These are phyloP conservation scores for Pseudogymnoascus pannorum DNA, from an alignment of 2,329 filamentous ascomycete genomes.

Conservation along the genomic window DNA sequence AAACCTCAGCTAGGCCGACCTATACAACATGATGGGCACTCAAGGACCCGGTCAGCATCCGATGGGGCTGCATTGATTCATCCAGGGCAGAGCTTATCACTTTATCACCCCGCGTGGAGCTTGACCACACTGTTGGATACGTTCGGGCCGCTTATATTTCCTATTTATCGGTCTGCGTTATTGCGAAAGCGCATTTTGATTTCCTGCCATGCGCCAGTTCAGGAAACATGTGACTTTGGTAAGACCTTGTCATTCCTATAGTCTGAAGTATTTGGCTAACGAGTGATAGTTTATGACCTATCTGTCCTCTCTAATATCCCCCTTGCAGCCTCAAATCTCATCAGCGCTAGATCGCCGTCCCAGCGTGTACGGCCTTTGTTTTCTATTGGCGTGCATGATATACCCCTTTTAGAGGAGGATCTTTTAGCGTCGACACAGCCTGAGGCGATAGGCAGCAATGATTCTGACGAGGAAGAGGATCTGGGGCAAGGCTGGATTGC, in stretches of 20 bases:
- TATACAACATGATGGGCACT: constrained; percentile 36
- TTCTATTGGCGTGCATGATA: constrained; percentile 87
- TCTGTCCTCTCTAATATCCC: constrained; percentile 91
- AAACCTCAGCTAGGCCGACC: constrained; percentile 30
- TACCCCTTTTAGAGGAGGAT: constrained; percentile 64
- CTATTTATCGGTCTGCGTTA: constrained; percentile 79
- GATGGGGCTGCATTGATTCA: constrained; percentile 53
- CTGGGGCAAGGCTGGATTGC: constrained; percentile 72
- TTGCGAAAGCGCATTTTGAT: constrained; percentile 83
- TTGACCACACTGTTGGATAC: constrained; percentile 68
- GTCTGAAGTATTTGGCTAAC: constrained; percentile 11
- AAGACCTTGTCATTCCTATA: constrained; percentile 20
- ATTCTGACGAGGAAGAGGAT: constrained; percentile 36
- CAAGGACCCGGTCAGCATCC: constrained; percentile 52
- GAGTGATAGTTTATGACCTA: constrained; percentile 72
- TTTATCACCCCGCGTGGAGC: constrained; percentile 80
- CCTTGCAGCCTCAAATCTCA: constrained; percentile 58
- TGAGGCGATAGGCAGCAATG: constrained; percentile 19
- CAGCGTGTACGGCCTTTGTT: constrained; percentile 77
- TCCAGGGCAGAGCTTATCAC: constrained; percentile 59
- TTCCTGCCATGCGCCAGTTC: constrained; percentile 77
- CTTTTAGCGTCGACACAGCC: constrained; percentile 37
- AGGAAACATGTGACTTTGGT: constrained; percentile 86
- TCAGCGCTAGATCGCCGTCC: constrained; percentile 55
- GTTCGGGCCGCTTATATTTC: constrained; percentile 88